A percentile compares a stretch with the other conserved stretches of the same genome.
These are phyloP conservation scores for Pleurotus giganteus DNA, from an alignment of 768 basidiomycete genomes.

Conservation along the genomic window DNA sequence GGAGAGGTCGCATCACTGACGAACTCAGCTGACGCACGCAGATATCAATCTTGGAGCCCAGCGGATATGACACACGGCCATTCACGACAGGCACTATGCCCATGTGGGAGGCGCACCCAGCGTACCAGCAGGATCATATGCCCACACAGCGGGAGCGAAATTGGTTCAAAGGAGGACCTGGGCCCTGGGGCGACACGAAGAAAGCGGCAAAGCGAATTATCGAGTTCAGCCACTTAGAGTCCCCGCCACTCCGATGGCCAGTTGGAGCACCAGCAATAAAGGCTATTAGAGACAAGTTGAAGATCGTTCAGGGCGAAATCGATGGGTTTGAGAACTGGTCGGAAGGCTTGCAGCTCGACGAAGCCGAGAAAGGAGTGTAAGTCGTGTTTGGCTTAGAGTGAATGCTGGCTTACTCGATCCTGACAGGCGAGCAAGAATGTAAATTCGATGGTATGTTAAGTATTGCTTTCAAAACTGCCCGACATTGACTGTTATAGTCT, in stretches of 20 bases:
- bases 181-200: background rate
- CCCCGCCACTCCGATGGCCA: background rate
- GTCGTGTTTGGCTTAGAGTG: background rate
- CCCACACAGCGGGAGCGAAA: background rate
- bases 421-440: background rate
- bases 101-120: background rate
- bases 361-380: background rate
- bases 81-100: background rate
- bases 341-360: background rate
- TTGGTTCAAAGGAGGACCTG: background rate
- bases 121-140: background rate
- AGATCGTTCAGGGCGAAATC: background rate
- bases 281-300: background rate
- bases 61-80: background rate
- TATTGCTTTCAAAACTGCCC: background rate
- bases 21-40: background rate
- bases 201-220: background rate
- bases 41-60: background rate
- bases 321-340: background rate
- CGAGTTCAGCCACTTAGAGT: background rate
- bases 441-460: background rate
- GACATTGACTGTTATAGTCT: background rate
- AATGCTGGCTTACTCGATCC: background rate
- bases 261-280: background rate
- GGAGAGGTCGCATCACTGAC: background rate